phyloP scores from a whole-genome alignment of 2,329 filamentous ascomycete species.

The Lasiodiplodia gonubiensis region DNA sequence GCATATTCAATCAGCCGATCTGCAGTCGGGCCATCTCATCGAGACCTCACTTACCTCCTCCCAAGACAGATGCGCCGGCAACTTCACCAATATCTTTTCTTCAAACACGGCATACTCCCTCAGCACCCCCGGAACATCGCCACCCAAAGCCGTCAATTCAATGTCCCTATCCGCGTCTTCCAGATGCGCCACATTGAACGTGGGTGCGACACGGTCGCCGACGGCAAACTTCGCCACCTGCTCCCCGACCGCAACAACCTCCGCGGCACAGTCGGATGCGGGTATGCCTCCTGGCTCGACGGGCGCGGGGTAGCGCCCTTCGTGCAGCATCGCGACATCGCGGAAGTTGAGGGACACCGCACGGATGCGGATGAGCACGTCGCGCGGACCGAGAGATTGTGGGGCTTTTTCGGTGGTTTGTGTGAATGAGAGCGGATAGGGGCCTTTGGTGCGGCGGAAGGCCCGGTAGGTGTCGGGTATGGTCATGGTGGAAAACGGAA shows the following conservation, averaged over 20 bases:
- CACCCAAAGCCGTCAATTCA: conserved; percentile 27
- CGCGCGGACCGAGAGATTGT: conserved; percentile 29
- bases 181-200: conserved; percentile 16
- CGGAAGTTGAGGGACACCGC: conserved; percentile 40
- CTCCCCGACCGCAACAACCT: conserved; percentile 35
- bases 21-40: too few species aligned
- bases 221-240: conserved; percentile 32
- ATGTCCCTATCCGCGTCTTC: conserved; percentile 31
- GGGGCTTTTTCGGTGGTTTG: conserved; percentile 33
- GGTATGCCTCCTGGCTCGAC: conserved; percentile 33
- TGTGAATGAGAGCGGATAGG: conserved; percentile 28
- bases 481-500: not conserved
- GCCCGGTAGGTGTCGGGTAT: conserved; percentile 29
- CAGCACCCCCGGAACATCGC: conserved; percentile 34
- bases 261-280: conserved; percentile 37
- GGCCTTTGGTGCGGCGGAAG: conserved; percentile 33
- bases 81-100: conserved; percentile 36
- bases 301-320: conserved; percentile 31
- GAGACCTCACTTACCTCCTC: conserved; percentile 34
- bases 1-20: not conserved
- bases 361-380: conserved; percentile 38
- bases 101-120: conserved; percentile 37
- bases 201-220: conserved; percentile 38
- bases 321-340: conserved; percentile 38
- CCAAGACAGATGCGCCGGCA: conserved; percentile 37